Evolutionary conservation across 306 rosid species (phyloP), one percentile per base, ranked within the genome.

Genomic region (Glycine tomentella): DNA sequence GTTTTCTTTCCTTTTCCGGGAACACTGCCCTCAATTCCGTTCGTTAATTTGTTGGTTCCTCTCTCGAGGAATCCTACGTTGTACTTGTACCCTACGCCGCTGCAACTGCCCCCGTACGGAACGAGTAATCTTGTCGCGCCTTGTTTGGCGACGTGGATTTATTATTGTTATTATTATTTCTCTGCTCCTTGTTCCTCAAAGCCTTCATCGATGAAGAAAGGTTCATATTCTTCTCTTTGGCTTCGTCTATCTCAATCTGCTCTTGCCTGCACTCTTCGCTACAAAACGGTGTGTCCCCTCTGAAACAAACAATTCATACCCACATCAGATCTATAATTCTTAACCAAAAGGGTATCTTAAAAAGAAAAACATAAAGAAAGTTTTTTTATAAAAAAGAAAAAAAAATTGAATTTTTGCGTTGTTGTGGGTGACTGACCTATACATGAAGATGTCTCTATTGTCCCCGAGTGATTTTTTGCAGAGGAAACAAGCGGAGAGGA

Each of bases 231-330:
- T 91, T 91, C 91, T 93, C 99, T 3, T 86, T 87, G 0, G 83
- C 80, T 83, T 95, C 98, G n/a, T 95, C 98, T 7, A 40, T 83
- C 38, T 90, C 94, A 31, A 95, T 95, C 68, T 93, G 98, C 59
- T 90, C 92, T 40, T 83, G 80, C 79, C 99, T 91, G 80, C 99
- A 95, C 82, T 93, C 97, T 74, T 90, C 94, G 49, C 98, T 95
- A 59, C 99, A 95, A 71, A 95, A 95, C 3, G 99, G 99, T 0
- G 93, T 95, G 44, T 95, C 98, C 7, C 99, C 99, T 86, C 99
- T 95, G 93, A 1, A 25, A 25, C 31, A 57, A 12, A 11, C 9
- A 65, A 62, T 15, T 40, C 38, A 42, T 40, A 70, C 8, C 72
- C 72, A 34, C 1, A 71, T 62, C 67, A 50, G 25, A 66, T 73